phyloP scores from a whole-genome alignment of 2,329 filamentous ascomycete species.

The Talaromyces islandicus region DNA sequence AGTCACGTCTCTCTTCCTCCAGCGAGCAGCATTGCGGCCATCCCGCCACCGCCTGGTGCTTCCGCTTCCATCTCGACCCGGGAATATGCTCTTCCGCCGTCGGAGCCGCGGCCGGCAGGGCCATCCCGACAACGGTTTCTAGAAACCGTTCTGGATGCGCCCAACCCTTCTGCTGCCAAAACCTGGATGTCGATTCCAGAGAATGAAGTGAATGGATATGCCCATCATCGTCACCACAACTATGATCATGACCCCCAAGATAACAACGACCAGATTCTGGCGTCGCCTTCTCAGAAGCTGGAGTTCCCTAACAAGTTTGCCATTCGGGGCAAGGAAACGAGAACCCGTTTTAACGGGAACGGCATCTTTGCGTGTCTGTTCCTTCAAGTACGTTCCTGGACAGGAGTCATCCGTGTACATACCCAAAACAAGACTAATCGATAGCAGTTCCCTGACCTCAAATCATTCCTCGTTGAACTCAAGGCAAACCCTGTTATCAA shows the following conservation, averaged over 20 bases:
- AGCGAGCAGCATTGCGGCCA: constrained; percentile 1
- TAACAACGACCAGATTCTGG: constrained; percentile 13
- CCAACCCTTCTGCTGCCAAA: constrained; percentile 2
- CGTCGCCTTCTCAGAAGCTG: constrained; percentile 26
- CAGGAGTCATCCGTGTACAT: not conserved
- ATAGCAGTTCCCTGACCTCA: constrained; percentile 32
- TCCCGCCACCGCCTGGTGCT: not conserved
- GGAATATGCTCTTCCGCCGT: not conserved
- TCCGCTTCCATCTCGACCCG: not conserved
- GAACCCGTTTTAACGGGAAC: constrained; percentile 35
- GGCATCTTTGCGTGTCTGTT: constrained; percentile 35
- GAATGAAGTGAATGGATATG: not conserved
- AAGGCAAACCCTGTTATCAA: constrained; percentile 29
- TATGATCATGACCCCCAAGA: constrained; percentile 1
- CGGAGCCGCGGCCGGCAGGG: not conserved
- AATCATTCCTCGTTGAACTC: constrained; percentile 32
- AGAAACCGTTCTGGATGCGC: constrained; percentile 11
- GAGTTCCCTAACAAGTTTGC: constrained; percentile 28
- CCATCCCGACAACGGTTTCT: constrained; percentile 6
- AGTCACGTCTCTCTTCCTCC: constrained; percentile 7
- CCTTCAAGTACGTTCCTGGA: constrained; percentile 26
- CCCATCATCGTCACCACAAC: constrained; percentile 5
- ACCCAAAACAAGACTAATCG: not conserved
- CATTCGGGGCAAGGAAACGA: constrained; percentile 33
- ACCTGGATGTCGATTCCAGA: not conserved